Evolutionary conservation across 805 yeast genomes (phyloP).

Genomic region (Kodamaea laetipori): DNA sequence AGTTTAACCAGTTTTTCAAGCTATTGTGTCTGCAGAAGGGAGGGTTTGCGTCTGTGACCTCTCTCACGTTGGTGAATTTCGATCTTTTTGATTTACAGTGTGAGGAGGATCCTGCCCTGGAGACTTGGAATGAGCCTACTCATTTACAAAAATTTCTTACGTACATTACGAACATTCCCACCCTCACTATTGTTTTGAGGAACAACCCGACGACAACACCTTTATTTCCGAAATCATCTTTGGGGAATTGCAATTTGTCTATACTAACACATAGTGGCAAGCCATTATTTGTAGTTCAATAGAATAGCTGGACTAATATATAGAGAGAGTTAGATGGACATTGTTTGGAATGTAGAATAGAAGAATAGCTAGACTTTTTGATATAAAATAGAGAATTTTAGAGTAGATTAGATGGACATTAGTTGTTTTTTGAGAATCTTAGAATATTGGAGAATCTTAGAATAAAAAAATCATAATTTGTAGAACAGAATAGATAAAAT

Average conservation of each 20-base stretch:
- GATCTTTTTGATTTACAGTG: slow-evolving; percentile 26
- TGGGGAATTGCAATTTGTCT: slow-evolving; percentile 3
- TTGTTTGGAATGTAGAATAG: too few species aligned
- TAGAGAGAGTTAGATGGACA: too few species aligned
- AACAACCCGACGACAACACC: neutral
- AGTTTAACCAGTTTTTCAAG: slow-evolving; percentile 29
- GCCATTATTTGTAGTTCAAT: neutral
- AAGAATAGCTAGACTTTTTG: too few species aligned
- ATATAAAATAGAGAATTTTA: too few species aligned
- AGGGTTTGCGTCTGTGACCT: slow-evolving; percentile 28
- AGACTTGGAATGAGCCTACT: slow-evolving; percentile 15
- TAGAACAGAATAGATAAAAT: too few species aligned
- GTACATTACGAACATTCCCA: slow-evolving; percentile 7
- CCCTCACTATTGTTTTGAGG: slow-evolving; percentile 3
- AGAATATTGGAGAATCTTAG: too few species aligned
- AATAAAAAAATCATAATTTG: too few species aligned
- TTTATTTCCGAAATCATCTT: slow-evolving; percentile 5
- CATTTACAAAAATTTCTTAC: slow-evolving; percentile 8
- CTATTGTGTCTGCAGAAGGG: slow-evolving; percentile 39
- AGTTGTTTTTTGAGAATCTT: too few species aligned
- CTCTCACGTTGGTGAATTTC: slow-evolving; percentile 33
- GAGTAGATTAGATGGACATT: too few species aligned
- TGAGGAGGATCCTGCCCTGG: slow-evolving; percentile 16
- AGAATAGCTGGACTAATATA: too few species aligned
- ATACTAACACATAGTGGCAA: slow-evolving; percentile 2